Percentiles rank a stretch among this genome's conserved stretches.
These are phyloP conservation scores for Diaporthe australafricana DNA, from an alignment of 2,329 filamentous ascomycete species.

Conservation along the genomic window DNA sequence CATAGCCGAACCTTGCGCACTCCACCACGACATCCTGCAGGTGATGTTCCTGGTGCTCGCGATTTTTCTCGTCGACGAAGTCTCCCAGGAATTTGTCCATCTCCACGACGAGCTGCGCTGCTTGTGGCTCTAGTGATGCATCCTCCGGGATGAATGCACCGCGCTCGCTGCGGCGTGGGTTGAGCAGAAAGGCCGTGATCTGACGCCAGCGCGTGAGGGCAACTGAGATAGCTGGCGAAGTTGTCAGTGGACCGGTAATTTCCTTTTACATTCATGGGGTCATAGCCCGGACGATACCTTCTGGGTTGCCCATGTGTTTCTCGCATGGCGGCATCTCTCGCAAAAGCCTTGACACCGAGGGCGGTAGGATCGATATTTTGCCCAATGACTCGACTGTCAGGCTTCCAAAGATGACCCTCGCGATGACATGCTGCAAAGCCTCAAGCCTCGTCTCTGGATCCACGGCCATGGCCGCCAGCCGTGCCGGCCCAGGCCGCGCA, in stretches of 20 bases:
- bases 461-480: slow-evolving; percentile 46
- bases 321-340: slow-evolving; percentile 46
- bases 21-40: slow-evolving; percentile 54
- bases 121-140: slow-evolving; percentile 46
- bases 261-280: neutral
- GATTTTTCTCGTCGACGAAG: slow-evolving; percentile 47
- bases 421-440: slow-evolving; percentile 53
- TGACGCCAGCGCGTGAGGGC: slow-evolving; percentile 55
- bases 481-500: slow-evolving; percentile 25
- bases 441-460: slow-evolving; percentile 46
- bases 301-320: slow-evolving; percentile 39
- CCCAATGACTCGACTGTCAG: slow-evolving; percentile 45
- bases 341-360: slow-evolving; percentile 46
- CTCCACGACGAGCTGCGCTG: slow-evolving; percentile 46
- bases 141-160: slow-evolving; percentile 48
- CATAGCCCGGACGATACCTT: slow-evolving; percentile 45
- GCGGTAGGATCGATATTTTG: slow-evolving; percentile 51
- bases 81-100: slow-evolving; percentile 49
- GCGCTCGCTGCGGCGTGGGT: slow-evolving; percentile 50
- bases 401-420: slow-evolving; percentile 50
- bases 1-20: slow-evolving; percentile 54
- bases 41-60: slow-evolving; percentile 50
- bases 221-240: slow-evolving; percentile 41
- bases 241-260: slow-evolving; percentile 2
- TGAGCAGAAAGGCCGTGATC: slow-evolving; percentile 56